phyloP scores from a whole-genome alignment of 352 stramenopile genomes.

The Thalassiosira pacifica region DNA sequence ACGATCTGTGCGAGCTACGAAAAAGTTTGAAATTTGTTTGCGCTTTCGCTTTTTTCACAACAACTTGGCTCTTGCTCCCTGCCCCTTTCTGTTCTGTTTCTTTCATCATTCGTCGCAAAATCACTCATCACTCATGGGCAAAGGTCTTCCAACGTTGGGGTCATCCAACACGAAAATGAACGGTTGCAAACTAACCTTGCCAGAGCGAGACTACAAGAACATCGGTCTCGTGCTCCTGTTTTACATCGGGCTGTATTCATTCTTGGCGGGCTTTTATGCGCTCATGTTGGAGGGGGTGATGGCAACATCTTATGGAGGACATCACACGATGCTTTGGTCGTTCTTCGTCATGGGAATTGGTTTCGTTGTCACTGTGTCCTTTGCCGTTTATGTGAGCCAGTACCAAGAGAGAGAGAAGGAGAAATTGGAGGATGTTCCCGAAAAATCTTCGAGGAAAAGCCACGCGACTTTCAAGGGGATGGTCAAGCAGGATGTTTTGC shows the following conservation, averaged over 20 bases:
- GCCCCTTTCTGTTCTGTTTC: too few relatives aligned
- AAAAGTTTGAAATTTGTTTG: too few relatives aligned
- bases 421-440: neutral
- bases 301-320: neutral
- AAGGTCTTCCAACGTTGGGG: too few relatives aligned
- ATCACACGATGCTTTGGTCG: constrained; percentile 41
- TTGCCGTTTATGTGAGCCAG: constrained; percentile 23
- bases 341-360: constrained; percentile 31
- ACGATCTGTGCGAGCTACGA: too few relatives aligned
- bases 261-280: constrained; percentile 32
- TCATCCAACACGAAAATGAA: neutral
- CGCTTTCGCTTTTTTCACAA: too few relatives aligned
- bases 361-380: constrained; percentile 23
- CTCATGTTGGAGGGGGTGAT: constrained; percentile 44
- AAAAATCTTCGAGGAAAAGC: neutral
- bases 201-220: constrained; percentile 25
- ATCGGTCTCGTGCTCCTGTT: constrained; percentile 24
- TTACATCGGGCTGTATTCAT: constrained; percentile 38
- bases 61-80: too few relatives aligned
- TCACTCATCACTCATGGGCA: too few relatives aligned
- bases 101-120: too few relatives aligned
- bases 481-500: constrained; percentile 3
- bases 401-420: constrained; percentile 20
- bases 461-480: neutral
- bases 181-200: constrained; percentile 6